phyloP scores from a whole-genome alignment of 148 eudicot genomes.

The Vaccinium corymbosum region DNA sequence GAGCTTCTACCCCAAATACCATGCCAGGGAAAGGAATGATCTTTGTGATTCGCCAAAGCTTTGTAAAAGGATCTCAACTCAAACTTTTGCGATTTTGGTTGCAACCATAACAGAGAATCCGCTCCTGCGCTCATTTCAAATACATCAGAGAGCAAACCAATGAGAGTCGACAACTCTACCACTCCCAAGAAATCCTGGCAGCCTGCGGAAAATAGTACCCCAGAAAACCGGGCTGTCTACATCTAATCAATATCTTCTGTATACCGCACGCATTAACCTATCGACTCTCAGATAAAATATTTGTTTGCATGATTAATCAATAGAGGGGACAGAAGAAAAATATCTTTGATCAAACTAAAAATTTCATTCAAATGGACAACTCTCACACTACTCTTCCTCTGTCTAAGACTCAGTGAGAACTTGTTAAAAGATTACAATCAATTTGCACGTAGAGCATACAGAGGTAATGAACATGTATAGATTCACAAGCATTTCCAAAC shows the following conservation, averaged over 20 bases:
- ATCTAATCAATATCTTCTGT: background rate
- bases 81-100: background rate
- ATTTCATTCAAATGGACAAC: background rate
- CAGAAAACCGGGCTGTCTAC: background rate
- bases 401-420: too few relatives aligned
- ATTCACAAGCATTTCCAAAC: too few relatives aligned
- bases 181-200: background rate
- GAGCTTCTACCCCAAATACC: background rate
- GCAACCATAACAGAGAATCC: background rate
- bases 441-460: too few relatives aligned
- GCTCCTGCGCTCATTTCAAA: background rate
- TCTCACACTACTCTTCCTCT: background rate
- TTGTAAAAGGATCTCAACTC: background rate
- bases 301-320: background rate
- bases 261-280: background rate
- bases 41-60: background rate
- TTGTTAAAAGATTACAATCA: too few relatives aligned
- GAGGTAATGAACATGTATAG: too few relatives aligned
- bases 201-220: background rate
- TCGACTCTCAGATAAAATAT: background rate
- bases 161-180: background rate
- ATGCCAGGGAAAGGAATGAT: background rate
- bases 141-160: background rate
- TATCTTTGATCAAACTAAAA: background rate
- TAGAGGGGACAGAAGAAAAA: background rate